A percentile compares a stretch with the other conserved stretches of the same genome.
phyloP scores from a whole-genome alignment of 805 yeast genomes.

The Wickerhamomyces queroliae region DNA sequence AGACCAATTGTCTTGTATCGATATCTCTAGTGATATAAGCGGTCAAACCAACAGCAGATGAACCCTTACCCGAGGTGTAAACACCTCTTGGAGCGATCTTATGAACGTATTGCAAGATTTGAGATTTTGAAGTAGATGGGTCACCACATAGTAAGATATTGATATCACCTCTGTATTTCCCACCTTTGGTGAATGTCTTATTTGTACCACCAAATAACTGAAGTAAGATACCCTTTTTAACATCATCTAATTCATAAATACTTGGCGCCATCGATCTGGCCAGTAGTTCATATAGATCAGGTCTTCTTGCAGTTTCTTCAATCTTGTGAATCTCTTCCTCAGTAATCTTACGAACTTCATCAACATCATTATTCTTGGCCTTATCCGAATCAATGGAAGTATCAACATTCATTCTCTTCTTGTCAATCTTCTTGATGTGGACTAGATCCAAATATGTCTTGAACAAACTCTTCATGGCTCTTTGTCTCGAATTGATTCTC shows the following conservation, averaged over 20 bases:
- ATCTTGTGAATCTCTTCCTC: constrained; percentile 67
- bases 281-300: constrained; percentile 78
- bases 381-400: constrained; percentile 45
- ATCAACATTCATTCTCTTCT: constrained; percentile 76
- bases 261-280: constrained; percentile 96
- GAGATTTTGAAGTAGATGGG: constrained; percentile 97
- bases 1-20: constrained; percentile 87
- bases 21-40: constrained; percentile 94
- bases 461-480: constrained; percentile 77
- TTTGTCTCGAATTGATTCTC: constrained; percentile 76
- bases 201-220: constrained; percentile 96
- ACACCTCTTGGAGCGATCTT: constrained; percentile 97
- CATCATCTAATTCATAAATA: constrained; percentile 93
- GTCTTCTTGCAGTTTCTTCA: constrained; percentile 53
- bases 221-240: constrained; percentile 87
- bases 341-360: constrained; percentile 65
- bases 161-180: constrained; percentile 93
- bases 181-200: constrained; percentile 83
- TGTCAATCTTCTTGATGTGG: constrained; percentile 83
- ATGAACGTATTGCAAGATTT: constrained; percentile 89
- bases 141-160: constrained; percentile 93
- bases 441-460: constrained; percentile 94
- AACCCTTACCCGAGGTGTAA: constrained; percentile 97
- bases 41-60: constrained; percentile 98
- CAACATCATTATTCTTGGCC: constrained; percentile 62